These are phyloP conservation scores for Colletotrichum musae DNA, from an alignment of 2,329 filamentous ascomycete genomes.

Conservation along the genomic window DNA sequence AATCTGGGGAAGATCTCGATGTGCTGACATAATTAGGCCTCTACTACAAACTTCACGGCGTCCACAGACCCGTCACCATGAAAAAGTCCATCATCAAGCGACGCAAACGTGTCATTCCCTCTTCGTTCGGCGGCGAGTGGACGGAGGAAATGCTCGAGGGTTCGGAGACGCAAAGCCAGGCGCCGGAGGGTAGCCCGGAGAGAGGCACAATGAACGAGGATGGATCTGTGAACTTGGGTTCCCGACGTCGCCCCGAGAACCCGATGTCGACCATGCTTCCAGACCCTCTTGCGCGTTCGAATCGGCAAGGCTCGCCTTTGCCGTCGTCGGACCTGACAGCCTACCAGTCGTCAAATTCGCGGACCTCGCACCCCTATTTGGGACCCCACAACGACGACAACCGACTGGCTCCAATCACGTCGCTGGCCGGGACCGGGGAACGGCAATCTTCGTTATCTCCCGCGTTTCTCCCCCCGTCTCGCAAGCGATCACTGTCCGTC, in stretches of 20 bases:
- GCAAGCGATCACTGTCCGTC: slow-evolving; percentile 78
- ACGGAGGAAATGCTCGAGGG: slow-evolving; percentile 64
- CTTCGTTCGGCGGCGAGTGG: slow-evolving; percentile 62
- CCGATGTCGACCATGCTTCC: slow-evolving; percentile 62
- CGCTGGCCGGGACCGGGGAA: slow-evolving; percentile 61
- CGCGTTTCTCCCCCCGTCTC: slow-evolving; percentile 70
- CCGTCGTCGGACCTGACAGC: slow-evolving; percentile 63
- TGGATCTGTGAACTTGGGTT: slow-evolving; percentile 75
- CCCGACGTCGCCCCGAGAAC: slow-evolving; percentile 64
- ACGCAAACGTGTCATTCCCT: slow-evolving; percentile 93
- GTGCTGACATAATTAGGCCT: slow-evolving; percentile 71
- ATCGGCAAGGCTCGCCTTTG: slow-evolving; percentile 60
- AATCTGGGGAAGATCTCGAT: slow-evolving; percentile 21
- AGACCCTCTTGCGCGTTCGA: slow-evolving; percentile 59
- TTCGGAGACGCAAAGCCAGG: slow-evolving; percentile 59
- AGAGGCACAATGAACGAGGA: slow-evolving; percentile 73
- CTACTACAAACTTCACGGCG: slow-evolving; percentile 96
- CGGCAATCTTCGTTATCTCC: slow-evolving; percentile 72
- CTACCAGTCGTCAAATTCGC: slow-evolving; percentile 64
- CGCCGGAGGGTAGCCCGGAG: slow-evolving; percentile 58
- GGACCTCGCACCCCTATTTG: slow-evolving; percentile 53
- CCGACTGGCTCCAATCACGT: slow-evolving; percentile 69
- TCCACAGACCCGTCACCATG: slow-evolving; percentile 96
- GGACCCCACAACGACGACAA: slow-evolving; percentile 69
- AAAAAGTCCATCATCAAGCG: slow-evolving; percentile 98